phyloP scores from a whole-genome alignment of 179 eudicot genomes.

The Actinidia arguta region DNA sequence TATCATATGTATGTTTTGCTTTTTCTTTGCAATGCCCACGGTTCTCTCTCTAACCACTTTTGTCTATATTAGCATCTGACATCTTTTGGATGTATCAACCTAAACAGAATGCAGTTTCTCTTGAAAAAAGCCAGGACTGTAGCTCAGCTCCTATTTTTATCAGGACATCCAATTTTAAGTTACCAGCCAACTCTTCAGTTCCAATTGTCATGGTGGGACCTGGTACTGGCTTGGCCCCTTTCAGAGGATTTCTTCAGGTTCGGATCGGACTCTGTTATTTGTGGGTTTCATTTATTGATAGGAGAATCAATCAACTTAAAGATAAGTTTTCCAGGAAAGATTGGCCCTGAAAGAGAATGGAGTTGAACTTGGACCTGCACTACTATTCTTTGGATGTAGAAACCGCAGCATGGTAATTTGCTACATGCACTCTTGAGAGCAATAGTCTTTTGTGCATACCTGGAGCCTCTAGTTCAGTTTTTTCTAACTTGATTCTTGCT shows the following conservation, averaged over 20 bases:
- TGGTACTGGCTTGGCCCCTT: slow-evolving; percentile 98
- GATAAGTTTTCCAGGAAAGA: slow-evolving; percentile 67
- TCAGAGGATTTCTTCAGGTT: slow-evolving; percentile 97
- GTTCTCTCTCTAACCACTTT: neutral
- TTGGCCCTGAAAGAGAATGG: slow-evolving; percentile 84
- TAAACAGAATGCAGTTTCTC: slow-evolving; percentile 71
- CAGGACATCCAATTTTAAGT: slow-evolving; percentile 88
- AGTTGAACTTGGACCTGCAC: slow-evolving; percentile 72
- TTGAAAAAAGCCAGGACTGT: slow-evolving; percentile 65
- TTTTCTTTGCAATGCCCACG: neutral
- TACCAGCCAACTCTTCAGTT: slow-evolving; percentile 74
- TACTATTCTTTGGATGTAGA: slow-evolving; percentile 91
- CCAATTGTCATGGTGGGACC: slow-evolving; percentile 98
- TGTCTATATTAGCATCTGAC: slow-evolving; percentile 14
- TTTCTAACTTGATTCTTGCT: neutral
- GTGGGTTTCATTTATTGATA: no score
- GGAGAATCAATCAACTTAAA: no score
- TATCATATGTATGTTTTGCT: neutral
- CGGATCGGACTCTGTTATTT: slow-evolving; percentile 1
- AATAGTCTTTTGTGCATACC: neutral
- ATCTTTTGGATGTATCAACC: slow-evolving; percentile 10
- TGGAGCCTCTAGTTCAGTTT: neutral
- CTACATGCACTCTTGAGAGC: no score
- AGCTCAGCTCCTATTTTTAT: slow-evolving; percentile 90
- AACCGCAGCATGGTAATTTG: slow-evolving; percentile 66